These are phyloP conservation scores for Aspergillus biplanus DNA, from an alignment of 495 filamentous ascomycete species.

Conservation along the genomic window DNA sequence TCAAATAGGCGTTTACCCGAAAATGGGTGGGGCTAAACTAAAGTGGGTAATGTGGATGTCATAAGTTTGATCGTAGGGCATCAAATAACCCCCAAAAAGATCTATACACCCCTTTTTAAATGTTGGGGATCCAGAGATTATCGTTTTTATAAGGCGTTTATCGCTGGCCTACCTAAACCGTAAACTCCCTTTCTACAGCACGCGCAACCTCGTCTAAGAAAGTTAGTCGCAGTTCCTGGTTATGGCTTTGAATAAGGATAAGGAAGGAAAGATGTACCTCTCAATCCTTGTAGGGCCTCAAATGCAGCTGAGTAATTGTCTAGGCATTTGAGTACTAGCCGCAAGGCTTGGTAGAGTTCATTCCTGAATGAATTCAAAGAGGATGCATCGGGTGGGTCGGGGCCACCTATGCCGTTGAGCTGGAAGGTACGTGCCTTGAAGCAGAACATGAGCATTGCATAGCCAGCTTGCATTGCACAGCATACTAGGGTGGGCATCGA, in stretches of 20 bases:
- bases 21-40: too few relatives aligned
- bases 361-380: slow-evolving; percentile 12
- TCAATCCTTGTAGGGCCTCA: slow-evolving; percentile 20
- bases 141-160: too few relatives aligned
- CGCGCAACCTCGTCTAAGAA: slow-evolving; percentile 14
- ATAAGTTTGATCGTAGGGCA: too few relatives aligned
- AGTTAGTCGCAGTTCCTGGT: not conserved
- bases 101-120: too few relatives aligned
- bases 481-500: slow-evolving; percentile 11
- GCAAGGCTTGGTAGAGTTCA: slow-evolving; percentile 14
- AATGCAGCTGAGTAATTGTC: slow-evolving; percentile 14
- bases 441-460: slow-evolving; percentile 6
- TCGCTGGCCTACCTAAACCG: too few relatives aligned
- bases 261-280: slow-evolving; percentile 5
- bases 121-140: too few relatives aligned
- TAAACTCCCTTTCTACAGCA: too few relatives aligned
- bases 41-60: too few relatives aligned
- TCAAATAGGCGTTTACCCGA: too few relatives aligned
- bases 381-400: not conserved
- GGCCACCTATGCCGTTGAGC: not conserved
- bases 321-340: slow-evolving; percentile 9
- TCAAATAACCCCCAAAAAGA: too few relatives aligned
- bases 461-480: slow-evolving; percentile 12
- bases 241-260: not conserved
- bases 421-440: slow-evolving; percentile 11